Evolutionary conservation across 2,329 filamentous ascomycete genomes (phyloP), one percentile per base, ranked within the genome.

Genomic region (Calonectria fujianensis): DNA sequence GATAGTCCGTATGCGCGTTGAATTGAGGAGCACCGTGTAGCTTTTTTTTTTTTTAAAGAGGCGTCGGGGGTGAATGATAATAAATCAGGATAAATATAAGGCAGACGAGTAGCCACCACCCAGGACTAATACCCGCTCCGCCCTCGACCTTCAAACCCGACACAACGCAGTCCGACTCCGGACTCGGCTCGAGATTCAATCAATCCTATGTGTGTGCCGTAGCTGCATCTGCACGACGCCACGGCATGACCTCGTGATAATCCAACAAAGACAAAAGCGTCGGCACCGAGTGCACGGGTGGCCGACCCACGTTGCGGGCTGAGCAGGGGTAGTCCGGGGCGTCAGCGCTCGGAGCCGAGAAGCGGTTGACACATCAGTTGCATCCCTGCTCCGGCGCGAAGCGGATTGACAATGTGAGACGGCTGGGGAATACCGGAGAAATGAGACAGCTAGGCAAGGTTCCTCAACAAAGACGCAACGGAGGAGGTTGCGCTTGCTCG

Each of bases 321-420:
- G 20, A 39, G 10, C 57, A 61, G 32, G 57, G 57, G 24, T 14
- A 2, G 5, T n/a, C 7, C 27, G 16, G 51, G 51, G 51, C 29
- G 29, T 32, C 29, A 37, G 32, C 57, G 35, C 57, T 61, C 57
- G 57, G 57, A 61, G 57, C 57, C 57, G 57, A 61, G 57, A 61
- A 61, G 37, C 13, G 39, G 35, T 27, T 61, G 32, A 61, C 57
- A 39, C 7, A 37, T 61, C 57, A 39, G 10, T 61, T 39, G 32
- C 52, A 31, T n/a, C 18, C 52, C 8, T 32, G 29, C 52, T 59
- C 35, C 32, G 54, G 9, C 20, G n/a, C n/a, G n/a, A 29, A 1
- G n/a, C 32, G 1, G 11, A 27, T 27, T 32, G 45, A 48, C 9
- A 24, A 48, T 13, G 45, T 13, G n/a, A 48, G 57, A 61, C 3